Percentiles rank a stretch among this genome's conserved stretches.
Conservation (phyloP, 768 basidiomycete species). For the Kwoniella sp. region DNA sequence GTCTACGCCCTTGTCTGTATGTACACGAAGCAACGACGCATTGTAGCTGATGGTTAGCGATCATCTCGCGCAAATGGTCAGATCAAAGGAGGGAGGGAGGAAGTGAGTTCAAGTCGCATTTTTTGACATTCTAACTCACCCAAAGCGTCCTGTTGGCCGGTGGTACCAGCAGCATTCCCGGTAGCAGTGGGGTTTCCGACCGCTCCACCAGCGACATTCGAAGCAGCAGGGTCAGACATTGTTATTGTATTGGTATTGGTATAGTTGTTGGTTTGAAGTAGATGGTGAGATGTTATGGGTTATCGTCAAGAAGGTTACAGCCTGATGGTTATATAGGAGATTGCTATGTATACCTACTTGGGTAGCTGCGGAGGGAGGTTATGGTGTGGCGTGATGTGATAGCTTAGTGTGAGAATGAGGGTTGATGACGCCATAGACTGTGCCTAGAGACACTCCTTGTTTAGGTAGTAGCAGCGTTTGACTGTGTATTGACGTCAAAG, state of each 20-base stretch:
- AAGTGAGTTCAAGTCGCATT: too few relatives aligned
- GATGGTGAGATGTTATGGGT: too few relatives aligned
- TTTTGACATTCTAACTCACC: conserved; percentile 24
- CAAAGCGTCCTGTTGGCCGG: conserved; percentile 28
- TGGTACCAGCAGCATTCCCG: background rate
- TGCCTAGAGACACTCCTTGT: too few relatives aligned
- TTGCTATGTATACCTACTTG: too few relatives aligned
- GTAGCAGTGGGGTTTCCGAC: background rate
- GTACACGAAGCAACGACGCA: background rate
- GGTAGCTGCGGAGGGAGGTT: too few relatives aligned
- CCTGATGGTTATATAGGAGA: too few relatives aligned
- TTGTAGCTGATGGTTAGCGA: too few relatives aligned
- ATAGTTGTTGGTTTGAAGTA: background rate
- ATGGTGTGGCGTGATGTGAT: background rate
- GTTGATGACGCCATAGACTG: conserved; percentile 10
- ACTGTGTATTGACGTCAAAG: conserved; percentile 20
- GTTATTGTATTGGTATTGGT: conserved; percentile 4
- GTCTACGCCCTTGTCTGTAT: conserved; percentile 30
- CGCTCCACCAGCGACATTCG: background rate
- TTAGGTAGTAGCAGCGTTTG: too few relatives aligned
- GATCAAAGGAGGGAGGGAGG: too few relatives aligned
- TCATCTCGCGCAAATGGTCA: too few relatives aligned
- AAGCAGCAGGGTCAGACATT: conserved; percentile 20
- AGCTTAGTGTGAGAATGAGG: background rate
- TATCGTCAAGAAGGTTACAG: too few relatives aligned